Evolutionary conservation across 352 stramenopile genomes (phyloP), one percentile per base, ranked within the genome.

Genomic region (Elongisporangium prolatum): DNA sequence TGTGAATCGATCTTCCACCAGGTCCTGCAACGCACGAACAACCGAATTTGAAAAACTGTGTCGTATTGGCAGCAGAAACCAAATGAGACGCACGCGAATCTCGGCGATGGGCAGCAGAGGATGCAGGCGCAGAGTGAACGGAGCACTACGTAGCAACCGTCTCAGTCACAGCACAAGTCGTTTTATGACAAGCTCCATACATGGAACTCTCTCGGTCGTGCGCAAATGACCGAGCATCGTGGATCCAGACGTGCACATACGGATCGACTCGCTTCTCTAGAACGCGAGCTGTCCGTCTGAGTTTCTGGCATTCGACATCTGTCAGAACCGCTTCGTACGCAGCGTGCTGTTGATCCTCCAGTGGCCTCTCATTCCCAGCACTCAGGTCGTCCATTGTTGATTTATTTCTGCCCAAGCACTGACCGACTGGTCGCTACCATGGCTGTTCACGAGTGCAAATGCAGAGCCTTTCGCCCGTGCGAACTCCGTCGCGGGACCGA

Each of bases 161-260:
- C 28, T 60, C 6, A 44, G 8, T 17, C 47, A 21, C 6, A 40
- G 53, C 37, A 37, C 38, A 54, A 48, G n/a, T 18, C 4, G n/a
- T 11, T 20, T 2, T 21, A 3, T 17, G 14, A 20, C 11, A 8
- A 48, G 5, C 16, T 17, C 60, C 69, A 8, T 67, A 77, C 57
- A 89, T 50, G 9, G 57, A n/a, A 40, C 77, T 84, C 0, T 81
- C 71, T 21, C 66, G 50, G 18, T 70, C 75, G 21, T 86, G 75
- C 6, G 63, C 69, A 38, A 86, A 86, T 1, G 67, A 56, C 6
- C 77, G 66, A 9, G 80, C 77, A 48, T 90, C 80, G 7, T 65
- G 74, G 1, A 90, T 72, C 80, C 77, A 90, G 4, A 90, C 51
- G 49, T 83, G 74, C 34, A 86, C 62, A n/a, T 75, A 52, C 6